Base-by-base conservation (phyloP, 2,329 filamentous ascomycete genomes). In the Emergomyces orientalis region DNA sequence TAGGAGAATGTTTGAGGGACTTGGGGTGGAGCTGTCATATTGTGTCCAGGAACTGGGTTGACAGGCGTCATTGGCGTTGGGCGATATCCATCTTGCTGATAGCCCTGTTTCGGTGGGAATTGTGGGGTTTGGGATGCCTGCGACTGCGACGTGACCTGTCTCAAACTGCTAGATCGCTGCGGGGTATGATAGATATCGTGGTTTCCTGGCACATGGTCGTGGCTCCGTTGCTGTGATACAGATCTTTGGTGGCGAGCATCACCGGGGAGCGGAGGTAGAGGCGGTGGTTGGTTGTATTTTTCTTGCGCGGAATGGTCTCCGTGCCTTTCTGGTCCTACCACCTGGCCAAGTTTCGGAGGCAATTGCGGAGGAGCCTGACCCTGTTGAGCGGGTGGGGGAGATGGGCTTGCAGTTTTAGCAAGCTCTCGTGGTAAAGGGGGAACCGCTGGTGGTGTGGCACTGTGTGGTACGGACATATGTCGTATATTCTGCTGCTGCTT, bases 381-480 rank as follows among this genome's bases (percentile, higher is more conserved):
- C 77, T 30, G 60, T 30, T 65, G 62, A 54, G 60, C 58, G 11
- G 74, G 63, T 62, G 63, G 62, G 34, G 67, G 19, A 71, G 77
- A 41, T 64, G 70, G 56, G 3, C n/a, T 58, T 72, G 74, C 45
- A 64, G 71, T 63, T 68, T 73, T 73, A 55, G 79, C 77, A 63
- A 88, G 78, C 69, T 88, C 86, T 32, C 85, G 84, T 9, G 88
- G 89, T 22, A 88, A 79, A 61, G 89, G 88, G 64, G 89, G 89
- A n/a, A 88, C 75, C 14, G 87, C 86, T 39, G 88, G 88, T 58
- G 86, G 85, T 63, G 80, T 77, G 34, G 72, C 69, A n/a, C 66
- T 65, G 45, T 69, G 68, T 56, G 68, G 68, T 11, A 73, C 63
- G n/a, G 55, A 22, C 39, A 68, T 70, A 47, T 67, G 65, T 43